Conservation (phyloP, 202 grass and related monocot species). For the Setaria viridis region DNA sequence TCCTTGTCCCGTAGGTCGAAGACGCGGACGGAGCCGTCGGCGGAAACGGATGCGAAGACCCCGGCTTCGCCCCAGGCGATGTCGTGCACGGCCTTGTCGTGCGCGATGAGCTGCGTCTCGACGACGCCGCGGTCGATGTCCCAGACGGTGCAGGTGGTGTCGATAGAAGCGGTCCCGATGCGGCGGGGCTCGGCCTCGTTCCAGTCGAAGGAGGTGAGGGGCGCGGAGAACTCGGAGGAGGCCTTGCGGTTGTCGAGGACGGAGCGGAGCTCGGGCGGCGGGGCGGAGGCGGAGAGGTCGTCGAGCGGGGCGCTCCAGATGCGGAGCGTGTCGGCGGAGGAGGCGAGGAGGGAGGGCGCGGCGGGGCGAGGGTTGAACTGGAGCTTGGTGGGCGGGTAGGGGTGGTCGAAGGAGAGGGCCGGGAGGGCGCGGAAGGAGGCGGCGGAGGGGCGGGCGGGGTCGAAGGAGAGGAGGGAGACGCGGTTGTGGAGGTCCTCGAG, state of each 20-base stretch:
- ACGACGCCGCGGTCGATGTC: conserved; percentile 88
- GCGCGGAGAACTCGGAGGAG: conserved; percentile 75
- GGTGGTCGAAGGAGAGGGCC: conserved; percentile 86
- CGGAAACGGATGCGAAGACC: conserved; percentile 88
- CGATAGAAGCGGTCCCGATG: conserved; percentile 85
- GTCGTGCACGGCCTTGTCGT: conserved; percentile 98
- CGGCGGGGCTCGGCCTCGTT: conserved; percentile 77
- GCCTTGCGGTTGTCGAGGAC: conserved; percentile 88
- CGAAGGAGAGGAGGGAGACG: conserved; percentile 83
- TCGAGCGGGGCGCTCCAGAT: conserved; percentile 71
- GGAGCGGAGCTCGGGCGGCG: conserved; percentile 65
- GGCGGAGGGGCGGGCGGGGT: conserved; percentile 61
- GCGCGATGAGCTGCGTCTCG: conserved; percentile 99
- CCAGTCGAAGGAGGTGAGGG: conserved; percentile 96
- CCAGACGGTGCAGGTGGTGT: conserved; percentile 97
- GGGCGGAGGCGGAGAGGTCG: conserved; percentile 41
- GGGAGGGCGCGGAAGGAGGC: conserved; percentile 67
- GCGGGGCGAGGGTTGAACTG: conserved; percentile 70
- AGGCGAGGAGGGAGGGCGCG: conserved; percentile 54
- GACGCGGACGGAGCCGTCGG: conserved; percentile 89
- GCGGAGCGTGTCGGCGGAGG: conserved; percentile 77
- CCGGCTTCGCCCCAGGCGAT: conserved; percentile 92
- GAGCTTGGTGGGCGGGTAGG: conserved; percentile 92
- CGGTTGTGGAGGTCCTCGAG: conserved; percentile 83
- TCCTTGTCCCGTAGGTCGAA: conserved; percentile 97